phyloP scores from a whole-genome alignment of 345 rosid genomes.

The Hibiscus mutabilis region DNA sequence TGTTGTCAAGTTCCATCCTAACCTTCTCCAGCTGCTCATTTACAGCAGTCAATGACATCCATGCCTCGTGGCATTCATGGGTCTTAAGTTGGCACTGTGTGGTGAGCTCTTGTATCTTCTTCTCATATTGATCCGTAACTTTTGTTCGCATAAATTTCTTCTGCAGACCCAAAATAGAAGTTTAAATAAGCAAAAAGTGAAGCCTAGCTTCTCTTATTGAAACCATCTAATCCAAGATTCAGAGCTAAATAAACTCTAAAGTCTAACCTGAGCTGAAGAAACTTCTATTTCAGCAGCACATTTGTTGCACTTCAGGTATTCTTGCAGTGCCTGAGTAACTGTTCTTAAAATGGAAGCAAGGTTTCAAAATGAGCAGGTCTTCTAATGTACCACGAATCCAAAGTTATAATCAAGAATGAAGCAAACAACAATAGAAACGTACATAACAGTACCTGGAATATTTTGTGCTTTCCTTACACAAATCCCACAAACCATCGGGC shows the following conservation, averaged over 20 bases:
- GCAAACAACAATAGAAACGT: background rate
- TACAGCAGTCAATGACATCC: constrained; percentile 87
- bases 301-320: constrained; percentile 60
- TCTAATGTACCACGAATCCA: background rate
- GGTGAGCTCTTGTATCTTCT: constrained; percentile 69
- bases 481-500: constrained; percentile 72
- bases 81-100: constrained; percentile 56
- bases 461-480: constrained; percentile 70
- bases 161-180: constrained; percentile 36
- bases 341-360: constrained; percentile 17
- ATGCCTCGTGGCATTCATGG: constrained; percentile 92
- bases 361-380: background rate
- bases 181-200: constrained; percentile 15
- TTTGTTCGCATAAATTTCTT: constrained; percentile 67
- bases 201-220: constrained; percentile 11
- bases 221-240: background rate
- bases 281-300: constrained; percentile 70
- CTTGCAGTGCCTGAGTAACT: constrained; percentile 46
- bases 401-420: background rate
- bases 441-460: constrained; percentile 35
- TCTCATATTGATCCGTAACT: constrained; percentile 77
- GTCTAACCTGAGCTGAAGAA: constrained; percentile 58
- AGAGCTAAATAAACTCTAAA: constrained; percentile 4
- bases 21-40: constrained; percentile 78
- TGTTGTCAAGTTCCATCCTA: constrained; percentile 84